These are phyloP conservation scores for Zygosaccharomyces pseudorouxii DNA, from an alignment of 805 yeast genomes.

Conservation along the genomic window DNA sequence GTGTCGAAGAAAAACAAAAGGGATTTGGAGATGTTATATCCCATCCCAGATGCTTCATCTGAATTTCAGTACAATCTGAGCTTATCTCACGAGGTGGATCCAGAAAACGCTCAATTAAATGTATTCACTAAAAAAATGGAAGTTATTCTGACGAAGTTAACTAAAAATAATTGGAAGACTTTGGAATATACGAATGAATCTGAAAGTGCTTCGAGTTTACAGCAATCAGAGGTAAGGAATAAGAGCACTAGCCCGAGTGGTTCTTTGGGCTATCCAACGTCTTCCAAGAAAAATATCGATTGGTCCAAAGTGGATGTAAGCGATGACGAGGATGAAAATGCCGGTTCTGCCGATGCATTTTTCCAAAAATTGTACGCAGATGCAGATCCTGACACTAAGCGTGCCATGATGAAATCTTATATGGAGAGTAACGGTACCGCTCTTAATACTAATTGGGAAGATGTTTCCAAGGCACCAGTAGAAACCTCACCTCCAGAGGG, in stretches of 20 bases:
- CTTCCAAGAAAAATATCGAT: constrained; percentile 57
- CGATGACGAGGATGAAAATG: constrained; percentile 43
- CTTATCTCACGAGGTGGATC: constrained; percentile 47
- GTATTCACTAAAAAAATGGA: constrained; percentile 76
- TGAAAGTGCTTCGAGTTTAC: neutral
- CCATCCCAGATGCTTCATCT: constrained; percentile 35
- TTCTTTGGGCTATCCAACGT: constrained; percentile 49
- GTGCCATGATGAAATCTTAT: constrained; percentile 97
- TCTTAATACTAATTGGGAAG: constrained; percentile 88
- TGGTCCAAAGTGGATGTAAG: constrained; percentile 59
- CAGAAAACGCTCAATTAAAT: constrained; percentile 41
- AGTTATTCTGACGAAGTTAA: constrained; percentile 49
- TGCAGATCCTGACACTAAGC: constrained; percentile 79
- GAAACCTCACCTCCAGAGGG: constrained; percentile 75
- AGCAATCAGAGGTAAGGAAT: neutral
- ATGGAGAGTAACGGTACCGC: constrained; percentile 93
- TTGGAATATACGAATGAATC: constrained; percentile 29
- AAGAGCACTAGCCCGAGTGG: neutral
- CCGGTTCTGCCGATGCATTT: constrained; percentile 56
- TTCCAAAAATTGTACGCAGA: constrained; percentile 68
- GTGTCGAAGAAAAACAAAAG: constrained; percentile 39
- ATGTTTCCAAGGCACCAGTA: constrained; percentile 62
- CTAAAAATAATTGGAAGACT: constrained; percentile 48
- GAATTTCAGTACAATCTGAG: constrained; percentile 57
- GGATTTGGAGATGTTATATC: constrained; percentile 31